Evolutionary conservation across 179 eudicot genomes (phyloP), one percentile per base, ranked within the genome.

Genomic region (Patellifolia procumbens): DNA sequence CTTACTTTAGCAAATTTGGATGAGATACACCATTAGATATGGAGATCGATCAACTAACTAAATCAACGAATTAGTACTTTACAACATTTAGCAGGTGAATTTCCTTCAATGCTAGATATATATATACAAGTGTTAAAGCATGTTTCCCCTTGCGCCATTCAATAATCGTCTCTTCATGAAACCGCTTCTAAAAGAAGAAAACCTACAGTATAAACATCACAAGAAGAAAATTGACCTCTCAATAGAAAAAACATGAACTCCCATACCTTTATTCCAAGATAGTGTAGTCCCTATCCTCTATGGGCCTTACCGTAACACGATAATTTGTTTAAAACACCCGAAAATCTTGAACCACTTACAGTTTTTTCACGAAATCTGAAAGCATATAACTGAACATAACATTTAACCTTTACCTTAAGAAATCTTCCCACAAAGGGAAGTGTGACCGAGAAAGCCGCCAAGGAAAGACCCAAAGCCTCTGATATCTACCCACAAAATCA

Each of bases 381-480:
- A 26, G 55, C 35, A 9, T 48, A 42, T 19, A 10, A 10, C 28
- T 5, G 4, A 16, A 60, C 20, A 32, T 48, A 48, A 59, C 39
- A 39, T 34, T 11, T 12, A 12, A 52, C 35, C 11, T 17, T 70
- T 37, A 70, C 73, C 82, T 77, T 70, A 45, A 83, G 78, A 66
- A 81, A 61, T 61, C 64, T 74, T 70, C 85, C 85, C n/a, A 79
- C 67, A 60, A 66, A 76, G 2, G 97, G 93, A 82, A 94, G 84
- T 24, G 86, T 70, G 28, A 78, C 72, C 66, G 94, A 91, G 80
- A 89, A 93, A 65, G 87, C 96, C 31, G 93, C 91, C 83, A 93
- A 81, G 32, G 89, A 90, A 84, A 95, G 88, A 63, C 97, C 99
- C 83, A 95, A 81, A 75, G 83, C 95, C 83, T 95, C 99, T 20